Evolutionary conservation across 306 rosid species (phyloP).

Genomic region (Glycyrrhiza uralensis): DNA sequence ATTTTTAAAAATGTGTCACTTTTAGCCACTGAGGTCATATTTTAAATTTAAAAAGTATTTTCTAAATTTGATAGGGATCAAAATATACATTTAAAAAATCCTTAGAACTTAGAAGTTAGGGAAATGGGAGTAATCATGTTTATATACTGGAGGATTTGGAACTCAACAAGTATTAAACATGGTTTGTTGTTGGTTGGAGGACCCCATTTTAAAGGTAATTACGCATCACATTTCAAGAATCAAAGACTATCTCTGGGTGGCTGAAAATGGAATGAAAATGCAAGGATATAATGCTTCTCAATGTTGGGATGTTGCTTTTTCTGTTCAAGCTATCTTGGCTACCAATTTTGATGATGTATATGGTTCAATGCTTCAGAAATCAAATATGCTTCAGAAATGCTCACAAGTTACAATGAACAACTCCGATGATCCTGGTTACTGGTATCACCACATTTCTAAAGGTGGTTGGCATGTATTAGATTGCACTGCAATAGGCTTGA

Average conservation of each 20-base stretch:
- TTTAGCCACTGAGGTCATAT: too few relatives aligned
- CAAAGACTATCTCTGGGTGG: conserved; percentile 81
- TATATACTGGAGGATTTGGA: too few relatives aligned
- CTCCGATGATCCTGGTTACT: conserved; percentile 33
- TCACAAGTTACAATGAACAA: conserved; percentile 52
- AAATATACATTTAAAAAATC: too few relatives aligned
- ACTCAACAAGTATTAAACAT: conserved; percentile 67
- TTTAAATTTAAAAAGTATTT: too few relatives aligned
- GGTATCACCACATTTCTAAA: conserved; percentile 64
- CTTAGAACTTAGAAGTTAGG: too few relatives aligned
- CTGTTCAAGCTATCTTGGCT: conserved; percentile 71
- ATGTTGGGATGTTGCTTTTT: conserved; percentile 59
- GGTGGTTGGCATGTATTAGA: conserved; percentile 81
- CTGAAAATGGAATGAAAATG: conserved; percentile 93
- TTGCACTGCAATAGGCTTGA: conserved; percentile 70
- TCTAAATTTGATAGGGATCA: too few relatives aligned
- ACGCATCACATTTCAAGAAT: conserved; percentile 65
- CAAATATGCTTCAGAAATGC: conserved; percentile 46
- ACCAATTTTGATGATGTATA: conserved; percentile 49
- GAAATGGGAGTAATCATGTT: too few relatives aligned
- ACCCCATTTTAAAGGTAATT: conserved; percentile 56
- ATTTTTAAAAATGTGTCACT: too few relatives aligned
- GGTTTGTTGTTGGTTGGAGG: conserved; percentile 83
- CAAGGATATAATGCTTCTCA: conserved; percentile 86
- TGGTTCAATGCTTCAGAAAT: conserved; percentile 53